Evolutionary conservation across 345 rosid genomes (phyloP), one percentile per base, ranked within the genome.

Genomic region (Eucalyptus erythrocorys): DNA sequence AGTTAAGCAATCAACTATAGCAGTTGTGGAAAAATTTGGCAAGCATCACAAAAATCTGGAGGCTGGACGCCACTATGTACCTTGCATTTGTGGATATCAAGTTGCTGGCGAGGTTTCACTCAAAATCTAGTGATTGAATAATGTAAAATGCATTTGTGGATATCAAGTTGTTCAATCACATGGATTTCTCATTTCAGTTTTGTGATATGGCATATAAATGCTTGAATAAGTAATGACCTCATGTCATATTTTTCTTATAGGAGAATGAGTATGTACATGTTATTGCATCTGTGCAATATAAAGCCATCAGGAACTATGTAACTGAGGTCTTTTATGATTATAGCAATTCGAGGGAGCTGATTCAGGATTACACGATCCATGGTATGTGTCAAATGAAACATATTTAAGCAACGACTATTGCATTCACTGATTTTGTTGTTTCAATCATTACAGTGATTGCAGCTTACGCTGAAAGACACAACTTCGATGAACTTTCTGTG

Each of bases 221-320:
- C 34, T 61, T 6, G 8, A 61, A 61, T 61, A 64, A 14, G 37
- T 30, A 64, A 64, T 64, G 37, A 64, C 1, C 71, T 64, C 71
- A 7, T 16, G 34, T 13, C 34, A 13, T 61, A 3, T 6, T 64
- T 64, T n/a, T 64, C 37, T 64, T 8, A 64, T 89, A 92, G 91
- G 94, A 92, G 64, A 91, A 92, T 85, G 92, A 91, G 40, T 91
- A 91, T 86, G 92, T 91, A 82, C 90, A 91, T 80, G 91, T 91
- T 71, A 91, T 92, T 53, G 92, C 93, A 42, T 93, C 87, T 43
- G 68, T 92, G 26, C 93, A 90, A 88, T 90, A 90, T 32, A 91
- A 90, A 34, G 91, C 89, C 50, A 32, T 91, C 84, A 90, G 88
- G 8, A 59, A 89, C 30, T 88, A 91, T 34, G 93, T 92, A 8